Evolutionary conservation across 768 basidiomycete genomes (phyloP), one percentile per base, ranked within the genome.

Genomic region (Lactifluus echinatus): DNA sequence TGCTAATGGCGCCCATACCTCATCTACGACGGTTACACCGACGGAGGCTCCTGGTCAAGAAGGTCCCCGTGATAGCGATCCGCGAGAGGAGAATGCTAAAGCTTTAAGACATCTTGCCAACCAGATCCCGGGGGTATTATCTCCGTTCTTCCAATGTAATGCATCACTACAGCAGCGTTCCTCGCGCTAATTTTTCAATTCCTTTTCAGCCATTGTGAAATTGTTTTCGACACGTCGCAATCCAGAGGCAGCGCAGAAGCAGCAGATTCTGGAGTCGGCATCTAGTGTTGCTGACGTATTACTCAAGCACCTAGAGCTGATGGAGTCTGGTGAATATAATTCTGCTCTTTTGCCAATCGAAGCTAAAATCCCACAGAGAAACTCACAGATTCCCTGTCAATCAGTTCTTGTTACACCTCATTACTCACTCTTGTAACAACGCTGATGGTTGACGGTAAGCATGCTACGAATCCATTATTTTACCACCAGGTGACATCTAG

Each of bases 101-200:
- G 84, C 86, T 3, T 73, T 93, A 36, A 88, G 85, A 66, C 89
- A 93, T 64, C 72, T 94, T 40, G 83, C 87, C 0, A 83, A 84
- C 59, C 85, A 88, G 26, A 75, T 93, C 49, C 89, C 91, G 0
- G 81, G 77, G 34, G 77, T 83, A 2, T 71, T 93, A 56, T 80
- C 83, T 2, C 88, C 92, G 1, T 87, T 96, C 70, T 90, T 93
- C 71, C 90, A 91, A 78, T 82, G 93, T 91, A 56, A 74, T 68
- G 8, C 4, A n/a, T 48, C 26, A 23, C 15, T 21, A 3, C 2
- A 5, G 40, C 21, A 31, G 11, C 23, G 26, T 50, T 8, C n/a
- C 40, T 19, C 15, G 40, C 53, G 19, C 46, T 53, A 19, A 58
- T 39, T 33, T 34, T 50, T 54, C 17, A 56, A 10, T 29, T 51